A percentile compares a stretch with the other conserved stretches of the same genome.
phyloP scores from a whole-genome alignment of 768 basidiomycete genomes.

The Mycena floridula region DNA sequence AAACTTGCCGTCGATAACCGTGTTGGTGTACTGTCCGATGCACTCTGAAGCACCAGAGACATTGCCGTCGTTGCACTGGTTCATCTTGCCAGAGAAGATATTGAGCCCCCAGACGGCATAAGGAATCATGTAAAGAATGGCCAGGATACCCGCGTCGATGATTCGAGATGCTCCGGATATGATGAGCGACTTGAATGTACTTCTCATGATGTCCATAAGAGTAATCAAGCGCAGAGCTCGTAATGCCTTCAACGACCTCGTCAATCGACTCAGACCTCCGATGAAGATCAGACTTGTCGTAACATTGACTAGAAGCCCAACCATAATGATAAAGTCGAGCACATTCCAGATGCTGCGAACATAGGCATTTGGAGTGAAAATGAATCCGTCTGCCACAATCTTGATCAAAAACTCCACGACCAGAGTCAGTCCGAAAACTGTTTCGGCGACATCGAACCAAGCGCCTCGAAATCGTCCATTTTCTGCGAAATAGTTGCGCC shows the following conservation, averaged over 20 bases:
- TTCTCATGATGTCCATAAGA: constrained; percentile 78
- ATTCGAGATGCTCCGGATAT: constrained; percentile 83
- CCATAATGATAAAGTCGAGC: constrained; percentile 82
- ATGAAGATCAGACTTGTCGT: constrained; percentile 67
- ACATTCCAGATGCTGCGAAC: constrained; percentile 89
- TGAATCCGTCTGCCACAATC: constrained; percentile 85
- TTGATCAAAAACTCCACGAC: constrained; percentile 86
- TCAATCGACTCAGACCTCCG: constrained; percentile 75
- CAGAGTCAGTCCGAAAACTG: constrained; percentile 61
- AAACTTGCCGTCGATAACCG: constrained; percentile 54
- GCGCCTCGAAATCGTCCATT: constrained; percentile 59
- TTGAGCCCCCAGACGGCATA: constrained; percentile 93
- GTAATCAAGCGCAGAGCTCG: constrained; percentile 88
- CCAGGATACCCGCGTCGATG: constrained; percentile 83
- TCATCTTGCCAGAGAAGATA: constrained; percentile 84
- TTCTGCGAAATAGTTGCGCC: constrained; percentile 57
- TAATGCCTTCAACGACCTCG: constrained; percentile 81
- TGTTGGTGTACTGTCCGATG: constrained; percentile 65
- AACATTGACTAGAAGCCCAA: constrained; percentile 70
- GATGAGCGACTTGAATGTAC: constrained; percentile 81
- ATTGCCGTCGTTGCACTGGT: constrained; percentile 70
- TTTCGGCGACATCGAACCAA: constrained; percentile 88
- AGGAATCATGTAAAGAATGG: constrained; percentile 87
- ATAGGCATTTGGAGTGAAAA: constrained; percentile 90
- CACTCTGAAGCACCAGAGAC: constrained; percentile 58